Percentiles rank a stretch among this genome's conserved stretches.
Conservation (phyloP, 257 asterid genomes). For the Hygrophila difformis region DNA sequence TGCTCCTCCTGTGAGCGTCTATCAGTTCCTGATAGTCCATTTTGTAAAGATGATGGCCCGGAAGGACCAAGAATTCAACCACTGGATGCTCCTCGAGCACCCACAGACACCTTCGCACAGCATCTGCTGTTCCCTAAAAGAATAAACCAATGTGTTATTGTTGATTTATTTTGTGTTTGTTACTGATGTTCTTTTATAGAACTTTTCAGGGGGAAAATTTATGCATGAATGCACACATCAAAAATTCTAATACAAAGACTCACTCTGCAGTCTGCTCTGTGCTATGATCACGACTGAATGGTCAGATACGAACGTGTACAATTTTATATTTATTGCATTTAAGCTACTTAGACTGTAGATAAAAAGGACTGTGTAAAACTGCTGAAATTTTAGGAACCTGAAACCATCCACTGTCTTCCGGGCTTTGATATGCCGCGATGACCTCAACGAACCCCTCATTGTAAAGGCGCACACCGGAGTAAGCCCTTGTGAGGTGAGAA, state of each 20-base stretch:
- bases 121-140: constrained; percentile 97
- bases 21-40: constrained; percentile 74
- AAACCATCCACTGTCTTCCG: constrained; percentile 70
- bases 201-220: no score
- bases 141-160: no score
- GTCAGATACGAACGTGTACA: no score
- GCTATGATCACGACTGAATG: no score
- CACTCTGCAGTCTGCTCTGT: no score
- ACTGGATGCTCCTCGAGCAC: constrained; percentile 59
- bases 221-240: no score
- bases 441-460: constrained; percentile 71
- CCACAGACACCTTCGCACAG: constrained; percentile 75
- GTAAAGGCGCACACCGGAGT: constrained; percentile 43
- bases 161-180: no score
- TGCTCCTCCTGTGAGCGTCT: constrained; percentile 34
- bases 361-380: not conserved
- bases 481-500: constrained; percentile 84
- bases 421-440: constrained; percentile 75
- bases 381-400: constrained; percentile 32
- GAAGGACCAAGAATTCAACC: constrained; percentile 59
- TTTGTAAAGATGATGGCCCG: constrained; percentile 81
- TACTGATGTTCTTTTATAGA: no score
- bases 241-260: no score
- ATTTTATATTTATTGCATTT: no score
- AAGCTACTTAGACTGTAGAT: no score